Evolutionary conservation across 345 rosid species (phyloP).

Genomic region (Moricandia moricandioides): DNA sequence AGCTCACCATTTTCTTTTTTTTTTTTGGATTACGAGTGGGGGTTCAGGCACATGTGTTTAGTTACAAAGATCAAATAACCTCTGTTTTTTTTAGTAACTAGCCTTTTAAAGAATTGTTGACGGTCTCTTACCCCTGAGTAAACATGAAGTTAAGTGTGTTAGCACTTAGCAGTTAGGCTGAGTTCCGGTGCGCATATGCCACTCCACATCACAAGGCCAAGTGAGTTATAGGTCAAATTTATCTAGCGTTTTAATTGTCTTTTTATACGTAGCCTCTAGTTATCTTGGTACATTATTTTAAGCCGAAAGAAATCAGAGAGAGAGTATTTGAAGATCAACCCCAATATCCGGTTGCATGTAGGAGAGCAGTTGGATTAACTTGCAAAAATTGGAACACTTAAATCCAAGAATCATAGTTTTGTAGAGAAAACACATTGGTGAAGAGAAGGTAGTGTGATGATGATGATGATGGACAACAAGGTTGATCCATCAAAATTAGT

Average conservation of each 20-base stretch:
- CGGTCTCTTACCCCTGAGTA: neutral
- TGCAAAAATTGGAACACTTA: neutral
- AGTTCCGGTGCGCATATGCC: no score
- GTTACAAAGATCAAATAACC: neutral
- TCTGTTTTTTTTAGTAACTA: neutral
- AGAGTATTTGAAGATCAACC: neutral
- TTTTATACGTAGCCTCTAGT: no score
- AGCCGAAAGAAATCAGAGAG: neutral
- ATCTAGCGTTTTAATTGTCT: no score
- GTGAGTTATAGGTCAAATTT: no score
- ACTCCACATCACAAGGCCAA: no score
- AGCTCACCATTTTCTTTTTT: constrained; percentile 1
- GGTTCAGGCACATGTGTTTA: neutral
- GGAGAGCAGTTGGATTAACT: neutral
- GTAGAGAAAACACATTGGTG: neutral
- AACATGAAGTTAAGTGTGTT: neutral
- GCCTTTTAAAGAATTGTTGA: neutral
- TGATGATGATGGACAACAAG: neutral
- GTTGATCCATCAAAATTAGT: neutral
- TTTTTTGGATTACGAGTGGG: neutral
- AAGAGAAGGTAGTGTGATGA: neutral
- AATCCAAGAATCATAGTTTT: neutral
- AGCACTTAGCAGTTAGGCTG: neutral
- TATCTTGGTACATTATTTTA: no score
- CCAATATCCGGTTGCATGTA: neutral